Conservation (phyloP, 768 basidiomycete genomes). For the Russula sp. region DNA sequence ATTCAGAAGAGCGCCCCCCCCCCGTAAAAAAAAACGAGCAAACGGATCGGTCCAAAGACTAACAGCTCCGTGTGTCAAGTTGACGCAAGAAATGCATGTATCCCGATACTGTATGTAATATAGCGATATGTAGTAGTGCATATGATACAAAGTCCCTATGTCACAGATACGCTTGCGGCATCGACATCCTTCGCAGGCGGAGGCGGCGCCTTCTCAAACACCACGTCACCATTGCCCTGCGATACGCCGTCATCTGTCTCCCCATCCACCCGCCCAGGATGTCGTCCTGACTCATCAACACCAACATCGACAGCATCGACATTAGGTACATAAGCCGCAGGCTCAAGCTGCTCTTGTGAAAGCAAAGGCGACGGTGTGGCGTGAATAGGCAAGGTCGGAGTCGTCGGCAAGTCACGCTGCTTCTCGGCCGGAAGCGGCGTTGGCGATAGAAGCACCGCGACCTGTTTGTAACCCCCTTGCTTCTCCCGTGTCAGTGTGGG, state of each 20-base stretch:
- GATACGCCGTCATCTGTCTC: background rate
- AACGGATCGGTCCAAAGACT: too few relatives aligned
- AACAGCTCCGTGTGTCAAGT: too few relatives aligned
- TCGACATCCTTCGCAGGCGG: constrained; percentile 17
- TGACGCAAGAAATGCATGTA: too few relatives aligned
- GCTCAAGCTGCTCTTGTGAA: background rate
- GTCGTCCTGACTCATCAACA: background rate
- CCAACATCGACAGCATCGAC: background rate
- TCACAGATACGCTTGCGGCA: constrained; percentile 1
- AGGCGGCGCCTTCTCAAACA: background rate
- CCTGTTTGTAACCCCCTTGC: constrained; percentile 35
- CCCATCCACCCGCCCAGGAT: background rate
- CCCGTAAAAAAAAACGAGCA: too few relatives aligned
- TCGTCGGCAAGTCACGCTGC: constrained; percentile 6
- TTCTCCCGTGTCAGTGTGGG: constrained; percentile 12
- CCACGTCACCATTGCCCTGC: background rate
- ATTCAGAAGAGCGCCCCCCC: too few relatives aligned
- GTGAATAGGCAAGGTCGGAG: constrained; percentile 10
- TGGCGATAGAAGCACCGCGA: constrained; percentile 29
- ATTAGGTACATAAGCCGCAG: background rate
- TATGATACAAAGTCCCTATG: background rate
- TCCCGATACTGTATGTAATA: too few relatives aligned
- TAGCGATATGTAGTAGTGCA: too few relatives aligned
- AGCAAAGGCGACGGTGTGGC: constrained; percentile 7
- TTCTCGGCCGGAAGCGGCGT: constrained; percentile 17